Percentiles rank a stretch among this genome's conserved stretches.
Conservation (phyloP, 345 rosid species). For the Brassica cretica region DNA sequence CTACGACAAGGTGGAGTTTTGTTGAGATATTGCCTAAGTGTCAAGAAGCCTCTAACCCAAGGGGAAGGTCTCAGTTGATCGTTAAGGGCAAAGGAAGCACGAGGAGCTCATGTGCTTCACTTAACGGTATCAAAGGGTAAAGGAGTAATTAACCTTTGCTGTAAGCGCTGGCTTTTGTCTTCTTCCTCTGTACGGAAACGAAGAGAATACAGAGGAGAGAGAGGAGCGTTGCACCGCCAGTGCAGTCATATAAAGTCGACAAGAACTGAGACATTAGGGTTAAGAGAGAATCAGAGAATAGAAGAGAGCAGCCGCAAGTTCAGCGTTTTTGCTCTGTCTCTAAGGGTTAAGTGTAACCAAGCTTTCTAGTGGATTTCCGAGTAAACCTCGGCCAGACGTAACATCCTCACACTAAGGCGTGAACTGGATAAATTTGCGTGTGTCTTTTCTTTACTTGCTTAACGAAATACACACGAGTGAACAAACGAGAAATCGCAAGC, state of each 20-base stretch:
- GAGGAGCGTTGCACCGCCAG: background rate
- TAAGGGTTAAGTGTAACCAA: background rate
- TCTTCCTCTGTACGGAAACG: background rate
- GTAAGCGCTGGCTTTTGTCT: background rate
- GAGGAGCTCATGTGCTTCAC: too few relatives aligned
- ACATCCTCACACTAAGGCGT: background rate
- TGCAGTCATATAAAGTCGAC: background rate
- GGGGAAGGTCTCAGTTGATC: too few relatives aligned
- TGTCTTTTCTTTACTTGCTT: background rate
- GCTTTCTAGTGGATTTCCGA: background rate
- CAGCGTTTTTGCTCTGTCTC: background rate
- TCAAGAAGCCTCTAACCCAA: too few relatives aligned
- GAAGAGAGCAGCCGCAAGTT: background rate
- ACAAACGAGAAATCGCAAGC: background rate
- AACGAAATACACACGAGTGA: background rate
- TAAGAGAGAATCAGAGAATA: background rate
- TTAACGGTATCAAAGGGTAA: too few relatives aligned
- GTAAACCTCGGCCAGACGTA: background rate
- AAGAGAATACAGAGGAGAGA: background rate
- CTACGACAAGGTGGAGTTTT: background rate
- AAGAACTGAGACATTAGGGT: background rate
- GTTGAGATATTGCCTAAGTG: too few relatives aligned
- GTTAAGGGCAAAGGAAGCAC: too few relatives aligned
- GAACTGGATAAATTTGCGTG: background rate
- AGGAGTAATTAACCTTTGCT: too few relatives aligned